Base-by-base conservation (phyloP, 805 yeast genomes). In the Ogataea zsoltii region DNA sequence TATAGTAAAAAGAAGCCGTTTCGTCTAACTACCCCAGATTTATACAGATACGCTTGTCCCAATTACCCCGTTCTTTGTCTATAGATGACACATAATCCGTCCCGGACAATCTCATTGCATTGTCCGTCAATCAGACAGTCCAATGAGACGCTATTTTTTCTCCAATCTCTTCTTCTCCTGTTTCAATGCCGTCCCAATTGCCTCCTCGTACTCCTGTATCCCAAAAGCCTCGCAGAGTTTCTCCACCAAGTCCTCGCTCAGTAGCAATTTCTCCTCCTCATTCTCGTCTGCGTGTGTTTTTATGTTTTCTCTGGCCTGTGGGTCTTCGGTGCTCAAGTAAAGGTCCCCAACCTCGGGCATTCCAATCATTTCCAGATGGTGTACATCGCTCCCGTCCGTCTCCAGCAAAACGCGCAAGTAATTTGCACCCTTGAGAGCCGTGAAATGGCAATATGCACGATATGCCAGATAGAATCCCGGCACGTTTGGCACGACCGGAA, bases 401-500 rank as follows among this genome's bases (percentile, higher is more conserved):
- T 73, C 71, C n/a, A 82, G 59, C 44, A 91, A 68, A 42, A 75
- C 76, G 28, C 73, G 66, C 49, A 91, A 66, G 60, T 88, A 94
- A 50, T 74, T 70, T 4, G 88, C 85, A 0, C 97, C 97, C 33
- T 78, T 62, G 49, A 76, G 70, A 0, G 96, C 96, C 56, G 85
- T 85, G 60, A 83, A 74, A 62, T 92, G 88, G 61, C 96, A 88
- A 68, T 89, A 91, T 15, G 85, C 74, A 49, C 98, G 73, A 61
- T 85, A 91, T 2, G 85, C 73, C 34, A 91, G 66, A 58, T 89
- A 92, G 59, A 92, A 85, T 0, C 96, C 96, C 0, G 98, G 98
- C 16, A 91, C 78, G 57, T 91, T 91, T 16, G 98, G 98, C 3
- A 90, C 63, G n/a, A 91, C 72, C 0, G 98, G 98, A 0, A 92